Base-by-base conservation (phyloP, 116 monocot species). In the Trichopus zeylanicus region DNA sequence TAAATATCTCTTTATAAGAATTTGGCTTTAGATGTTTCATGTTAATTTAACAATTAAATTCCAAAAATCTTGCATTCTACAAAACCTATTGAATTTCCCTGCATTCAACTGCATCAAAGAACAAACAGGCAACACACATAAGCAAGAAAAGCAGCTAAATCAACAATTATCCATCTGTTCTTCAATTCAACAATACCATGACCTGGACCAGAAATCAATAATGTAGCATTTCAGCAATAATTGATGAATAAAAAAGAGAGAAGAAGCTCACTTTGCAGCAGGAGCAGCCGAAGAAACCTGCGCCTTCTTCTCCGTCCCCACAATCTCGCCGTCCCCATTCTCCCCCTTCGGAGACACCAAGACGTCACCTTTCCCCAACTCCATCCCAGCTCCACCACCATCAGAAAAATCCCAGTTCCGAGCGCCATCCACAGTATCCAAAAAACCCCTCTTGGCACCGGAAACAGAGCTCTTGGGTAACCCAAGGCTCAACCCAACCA, bases 391-490 rank as follows among this genome's bases (percentile, higher is more conserved):
- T 48, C 67, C 74, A 2, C 28, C 25, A 21, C 22, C 57, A 16
- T 51, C 74, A 5, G 74, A 19, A 30, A 68, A 61, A 0, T 3
- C 49, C 74, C 70, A 66, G 32, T 49, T 61, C 13, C 23, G 65
- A 32, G 21, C 19, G 3, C 53, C 59, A 23, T 65, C 54, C 37
- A 70, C 60, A 2, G 66, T 65, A 38, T 70, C 70, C 1, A 53
- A 33, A 46, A 72, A 78, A 4, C 67, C 68, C 26, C 85, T 63
- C 74, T 86, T 86, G 4, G 77, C 70, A 4, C 81, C 77, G 10
- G 68, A 51, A 31, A 35, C 48, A 60, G 66, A 62, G 24, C 68
- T 56, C 52, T 53, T 68, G 23, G 71, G 46, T 13, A 83, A 72
- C 0, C 61, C 63, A 15, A 83, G 66, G 2, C 31, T 27, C 62